Conservation (phyloP, 192 early-diverging fungal genomes). For the Coemansia sp. region DNA sequence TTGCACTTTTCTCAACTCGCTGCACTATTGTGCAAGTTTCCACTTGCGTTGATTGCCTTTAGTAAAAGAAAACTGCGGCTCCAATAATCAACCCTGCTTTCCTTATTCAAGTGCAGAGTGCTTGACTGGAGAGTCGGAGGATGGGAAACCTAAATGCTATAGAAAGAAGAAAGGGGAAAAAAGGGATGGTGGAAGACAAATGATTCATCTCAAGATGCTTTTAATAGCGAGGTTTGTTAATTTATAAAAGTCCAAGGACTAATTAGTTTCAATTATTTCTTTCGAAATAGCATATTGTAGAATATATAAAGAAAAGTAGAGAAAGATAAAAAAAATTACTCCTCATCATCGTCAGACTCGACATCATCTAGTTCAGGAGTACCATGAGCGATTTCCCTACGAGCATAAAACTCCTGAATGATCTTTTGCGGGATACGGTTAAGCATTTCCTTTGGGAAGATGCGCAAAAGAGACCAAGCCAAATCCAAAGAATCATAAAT, state of each 20-base stretch:
- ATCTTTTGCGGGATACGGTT: conserved; percentile 98
- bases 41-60: not conserved
- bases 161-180: too few relatives aligned
- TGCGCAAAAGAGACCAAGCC: conserved; percentile 97
- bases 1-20: not conserved
- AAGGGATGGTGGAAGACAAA: too few relatives aligned
- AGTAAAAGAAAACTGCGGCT: not conserved
- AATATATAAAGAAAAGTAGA: conserved; percentile 1
- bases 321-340: not conserved
- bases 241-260: too few relatives aligned
- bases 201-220: too few relatives aligned
- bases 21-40: not conserved
- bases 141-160: too few relatives aligned
- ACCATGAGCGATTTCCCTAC: conserved; percentile 36
- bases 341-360: conserved; percentile 32
- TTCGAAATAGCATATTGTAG: not conserved
- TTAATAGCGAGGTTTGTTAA: too few relatives aligned
- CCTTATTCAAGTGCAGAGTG: not conserved
- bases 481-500: conserved; percentile 96
- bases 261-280: too few relatives aligned
- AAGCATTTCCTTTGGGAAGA: conserved; percentile 99
- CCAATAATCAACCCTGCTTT: not conserved
- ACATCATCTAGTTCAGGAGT: conserved; percentile 20
- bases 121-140: too few relatives aligned
- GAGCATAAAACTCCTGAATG: conserved; percentile 91